A percentile compares a stretch with the other conserved stretches of the same genome.
Conservation (phyloP, 495 filamentous ascomycete species). For the Daldinia concentrica region DNA sequence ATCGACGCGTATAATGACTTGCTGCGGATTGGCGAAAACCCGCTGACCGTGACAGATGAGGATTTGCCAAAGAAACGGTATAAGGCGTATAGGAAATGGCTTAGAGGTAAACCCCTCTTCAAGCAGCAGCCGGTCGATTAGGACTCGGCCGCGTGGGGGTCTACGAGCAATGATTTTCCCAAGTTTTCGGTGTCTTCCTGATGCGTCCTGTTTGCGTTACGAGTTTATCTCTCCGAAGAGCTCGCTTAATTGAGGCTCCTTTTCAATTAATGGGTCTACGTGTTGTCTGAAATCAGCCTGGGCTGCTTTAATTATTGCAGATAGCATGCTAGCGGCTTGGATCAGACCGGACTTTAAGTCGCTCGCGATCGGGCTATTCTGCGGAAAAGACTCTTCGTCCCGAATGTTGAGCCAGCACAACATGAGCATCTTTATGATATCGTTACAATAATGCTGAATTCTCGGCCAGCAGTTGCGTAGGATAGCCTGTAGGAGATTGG, state of each 20-base stretch:
- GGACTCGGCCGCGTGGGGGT: slow-evolving; percentile 32
- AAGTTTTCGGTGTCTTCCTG: slow-evolving; percentile 16
- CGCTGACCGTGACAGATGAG: slow-evolving; percentile 84
- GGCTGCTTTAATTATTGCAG: slow-evolving; percentile 44
- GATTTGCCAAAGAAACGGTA: slow-evolving; percentile 91
- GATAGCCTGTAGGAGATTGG: slow-evolving; percentile 63
- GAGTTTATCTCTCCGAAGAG: slow-evolving; percentile 50
- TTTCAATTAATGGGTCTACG: slow-evolving; percentile 51
- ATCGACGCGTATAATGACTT: slow-evolving; percentile 78
- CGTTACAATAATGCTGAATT: slow-evolving; percentile 69
- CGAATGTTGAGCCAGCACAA: slow-evolving; percentile 72
- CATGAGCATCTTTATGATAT: slow-evolving; percentile 70
- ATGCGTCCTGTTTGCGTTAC: slow-evolving; percentile 2
- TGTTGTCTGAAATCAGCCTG: slow-evolving; percentile 45
- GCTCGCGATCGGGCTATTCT: slow-evolving; percentile 23
- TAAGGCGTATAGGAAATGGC: slow-evolving; percentile 93
- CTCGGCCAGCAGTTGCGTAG: slow-evolving; percentile 80
- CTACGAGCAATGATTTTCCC: slow-evolving; percentile 14
- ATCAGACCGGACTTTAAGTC: slow-evolving; percentile 60
- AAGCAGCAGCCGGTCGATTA: slow-evolving; percentile 83
- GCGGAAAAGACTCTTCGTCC: slow-evolving; percentile 52
- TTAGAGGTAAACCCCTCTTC: slow-evolving; percentile 90
- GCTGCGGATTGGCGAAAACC: slow-evolving; percentile 78
- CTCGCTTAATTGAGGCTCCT: slow-evolving; percentile 52
- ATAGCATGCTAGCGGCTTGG: slow-evolving; percentile 43